Conservation (phyloP, 2,329 filamentous ascomycete species). For the Aspergillus flavus region DNA sequence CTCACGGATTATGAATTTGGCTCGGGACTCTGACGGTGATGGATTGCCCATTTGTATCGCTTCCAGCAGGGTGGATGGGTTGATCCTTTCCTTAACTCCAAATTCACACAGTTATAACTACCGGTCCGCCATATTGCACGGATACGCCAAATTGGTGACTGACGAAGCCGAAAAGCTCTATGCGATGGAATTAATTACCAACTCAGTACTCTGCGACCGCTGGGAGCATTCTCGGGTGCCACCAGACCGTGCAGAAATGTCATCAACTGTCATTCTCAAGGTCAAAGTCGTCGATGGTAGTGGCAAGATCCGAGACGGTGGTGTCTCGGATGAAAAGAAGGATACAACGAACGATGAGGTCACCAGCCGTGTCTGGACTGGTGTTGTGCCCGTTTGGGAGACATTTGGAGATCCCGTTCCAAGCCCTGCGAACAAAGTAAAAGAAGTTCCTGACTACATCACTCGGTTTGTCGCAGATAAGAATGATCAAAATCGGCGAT, state of each 20-base stretch:
- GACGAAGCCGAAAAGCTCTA: constrained; percentile 71
- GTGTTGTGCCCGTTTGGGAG: constrained; percentile 66
- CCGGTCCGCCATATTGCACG: constrained; percentile 77
- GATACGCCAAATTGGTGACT: constrained; percentile 68
- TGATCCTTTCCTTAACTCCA: constrained; percentile 77
- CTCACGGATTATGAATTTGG: constrained; percentile 72
- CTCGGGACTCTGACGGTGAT: constrained; percentile 46
- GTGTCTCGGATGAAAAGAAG: constrained; percentile 63
- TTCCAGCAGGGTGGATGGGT: constrained; percentile 74
- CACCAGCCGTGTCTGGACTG: constrained; percentile 58
- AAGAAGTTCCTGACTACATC: constrained; percentile 65
- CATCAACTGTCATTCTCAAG: constrained; percentile 71
- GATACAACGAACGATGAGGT: constrained; percentile 54
- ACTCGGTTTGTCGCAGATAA: constrained; percentile 53
- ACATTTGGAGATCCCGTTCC: constrained; percentile 65
- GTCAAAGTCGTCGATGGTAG: constrained; percentile 71
- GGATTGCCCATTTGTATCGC: constrained; percentile 73
- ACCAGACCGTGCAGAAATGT: constrained; percentile 73
- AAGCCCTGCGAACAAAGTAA: constrained; percentile 60
- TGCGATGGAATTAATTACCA: constrained; percentile 77
- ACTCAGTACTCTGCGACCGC: constrained; percentile 68
- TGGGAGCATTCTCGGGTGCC: constrained; percentile 72
- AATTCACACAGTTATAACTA: constrained; percentile 87
- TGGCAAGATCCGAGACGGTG: constrained; percentile 71
- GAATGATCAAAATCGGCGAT: constrained; percentile 47